Base-by-base conservation (phyloP, 345 rosid genomes). In the Schrenkiella parvula region DNA sequence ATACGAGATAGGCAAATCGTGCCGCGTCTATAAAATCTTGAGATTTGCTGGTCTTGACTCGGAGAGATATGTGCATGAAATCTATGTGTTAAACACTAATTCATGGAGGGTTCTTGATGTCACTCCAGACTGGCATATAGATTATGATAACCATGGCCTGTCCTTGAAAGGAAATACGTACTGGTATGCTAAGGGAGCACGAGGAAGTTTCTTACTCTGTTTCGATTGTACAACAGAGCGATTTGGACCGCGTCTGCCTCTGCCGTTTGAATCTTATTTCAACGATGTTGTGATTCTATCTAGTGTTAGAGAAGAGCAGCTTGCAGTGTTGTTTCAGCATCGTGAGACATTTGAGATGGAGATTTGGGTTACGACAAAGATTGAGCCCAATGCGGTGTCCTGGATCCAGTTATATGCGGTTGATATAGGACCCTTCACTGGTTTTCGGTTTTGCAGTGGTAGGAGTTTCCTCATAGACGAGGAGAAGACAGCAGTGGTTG, bases 51-150 rank as follows among this genome's bases (percentile, higher is more conserved):
- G 10, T 8, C 47, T 6, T 6, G 0, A 8, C 18, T 5, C 18
- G 18, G 46, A 41, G 46, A 18, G 37, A 8, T 1, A 0, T 18
- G 42, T 56, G 3, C 61, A 56, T 26, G 61, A 56, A 34, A 8
- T 56, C 41, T 56, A 32, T 10, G 42, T 11, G 23, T 34, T 56
- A 6, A 56, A 9, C 61, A 15, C 61, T 32, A 21, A 32, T 11
- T 57, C 63, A 34, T 57, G 63, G 63, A 57, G 63, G 43, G 28
- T 34, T 57, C 63, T 57, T 57, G 63, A 57, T 34, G 63, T 19
- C 41, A 34, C 1, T 19, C 17, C 63, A 19, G 43, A 57, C 43
- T 57, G 63, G 63, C 4, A 34, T 1, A 35, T 34, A 11, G 15
- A 13, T 19, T 57, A 19, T 4, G 19, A 34, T 0, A 34, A 34